Evolutionary conservation across 805 yeast species (phyloP).

Genomic region (Metschnikowia gruessii): DNA sequence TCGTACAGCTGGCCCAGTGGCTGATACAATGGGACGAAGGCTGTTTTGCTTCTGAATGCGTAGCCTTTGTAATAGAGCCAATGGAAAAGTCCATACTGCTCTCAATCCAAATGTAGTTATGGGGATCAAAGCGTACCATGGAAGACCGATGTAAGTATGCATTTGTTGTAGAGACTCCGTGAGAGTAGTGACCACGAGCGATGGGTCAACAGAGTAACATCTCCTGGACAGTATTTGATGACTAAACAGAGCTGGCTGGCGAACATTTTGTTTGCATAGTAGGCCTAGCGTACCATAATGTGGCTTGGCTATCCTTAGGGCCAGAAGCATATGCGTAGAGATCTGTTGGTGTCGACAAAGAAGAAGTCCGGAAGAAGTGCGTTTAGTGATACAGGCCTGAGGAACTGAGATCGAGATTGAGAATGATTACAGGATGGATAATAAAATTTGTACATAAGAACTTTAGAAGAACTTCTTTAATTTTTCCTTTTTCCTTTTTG

Average conservation of each 20-base stretch:
- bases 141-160: constrained; percentile 59
- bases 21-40: constrained; percentile 66
- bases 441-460: background rate
- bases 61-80: constrained; percentile 69
- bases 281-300: background rate
- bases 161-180: constrained; percentile 43
- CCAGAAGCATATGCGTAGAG: background rate
- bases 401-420: background rate
- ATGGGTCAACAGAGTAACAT: constrained; percentile 31
- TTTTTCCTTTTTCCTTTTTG: too few species aligned
- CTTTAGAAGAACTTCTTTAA: too few species aligned
- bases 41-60: constrained; percentile 68
- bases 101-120: constrained; percentile 65
- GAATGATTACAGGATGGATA: background rate
- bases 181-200: constrained; percentile 28
- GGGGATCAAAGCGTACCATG: constrained; percentile 86
- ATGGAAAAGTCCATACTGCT: constrained; percentile 66
- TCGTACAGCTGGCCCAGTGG: constrained; percentile 73
- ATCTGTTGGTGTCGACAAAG: background rate
- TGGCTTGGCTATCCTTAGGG: constrained; percentile 3
- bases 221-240: constrained; percentile 8
- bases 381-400: constrained; percentile 3
- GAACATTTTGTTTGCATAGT: background rate
- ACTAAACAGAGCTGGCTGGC: background rate
- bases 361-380: background rate